phyloP scores from a whole-genome alignment of 306 rosid genomes.

The Leucaena leucocephala region DNA sequence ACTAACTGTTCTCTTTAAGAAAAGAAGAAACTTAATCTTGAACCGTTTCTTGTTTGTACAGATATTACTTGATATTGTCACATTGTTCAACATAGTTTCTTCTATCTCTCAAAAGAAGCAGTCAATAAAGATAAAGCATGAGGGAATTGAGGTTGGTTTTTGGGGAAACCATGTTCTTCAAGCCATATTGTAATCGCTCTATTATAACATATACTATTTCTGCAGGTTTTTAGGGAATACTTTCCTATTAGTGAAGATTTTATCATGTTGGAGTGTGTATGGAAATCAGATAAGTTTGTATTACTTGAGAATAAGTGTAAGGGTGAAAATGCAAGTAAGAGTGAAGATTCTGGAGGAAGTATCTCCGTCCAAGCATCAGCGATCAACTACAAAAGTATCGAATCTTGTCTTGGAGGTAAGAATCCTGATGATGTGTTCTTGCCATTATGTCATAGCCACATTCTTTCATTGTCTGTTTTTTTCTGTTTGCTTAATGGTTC shows the following conservation, averaged over 20 bases:
- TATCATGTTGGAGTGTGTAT: slow-evolving; percentile 63
- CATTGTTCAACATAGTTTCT: slow-evolving; percentile 76
- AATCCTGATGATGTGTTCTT: slow-evolving; percentile 18
- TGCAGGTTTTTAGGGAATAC: slow-evolving; percentile 74
- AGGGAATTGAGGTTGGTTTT: slow-evolving; percentile 70
- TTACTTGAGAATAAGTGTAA: slow-evolving; percentile 56
- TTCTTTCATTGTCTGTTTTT: background rate
- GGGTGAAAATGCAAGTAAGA: slow-evolving; percentile 44
- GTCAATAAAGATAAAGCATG: slow-evolving; percentile 62
- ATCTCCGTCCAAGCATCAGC: slow-evolving; percentile 42
- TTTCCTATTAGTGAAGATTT: slow-evolving; percentile 68
- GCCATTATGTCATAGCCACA: slow-evolving; percentile 5
- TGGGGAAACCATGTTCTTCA: slow-evolving; percentile 5
- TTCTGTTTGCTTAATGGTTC: slow-evolving; percentile 13
- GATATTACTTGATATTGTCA: slow-evolving; percentile 78
- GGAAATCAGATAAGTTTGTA: slow-evolving; percentile 70
- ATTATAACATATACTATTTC: slow-evolving; percentile 13
- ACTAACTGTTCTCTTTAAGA: background rate
- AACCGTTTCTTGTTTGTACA: slow-evolving; percentile 36
- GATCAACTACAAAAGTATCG: slow-evolving; percentile 55
- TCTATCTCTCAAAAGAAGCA: slow-evolving; percentile 70
- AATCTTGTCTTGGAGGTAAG: slow-evolving; percentile 70
- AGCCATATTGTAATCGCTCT: slow-evolving; percentile 1
- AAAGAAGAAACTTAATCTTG: background rate
- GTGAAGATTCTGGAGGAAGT: slow-evolving; percentile 44